Evolutionary conservation across 2,329 filamentous ascomycete species (phyloP), one percentile per base, ranked within the genome.

Genomic region (Lecanicillium sp.): DNA sequence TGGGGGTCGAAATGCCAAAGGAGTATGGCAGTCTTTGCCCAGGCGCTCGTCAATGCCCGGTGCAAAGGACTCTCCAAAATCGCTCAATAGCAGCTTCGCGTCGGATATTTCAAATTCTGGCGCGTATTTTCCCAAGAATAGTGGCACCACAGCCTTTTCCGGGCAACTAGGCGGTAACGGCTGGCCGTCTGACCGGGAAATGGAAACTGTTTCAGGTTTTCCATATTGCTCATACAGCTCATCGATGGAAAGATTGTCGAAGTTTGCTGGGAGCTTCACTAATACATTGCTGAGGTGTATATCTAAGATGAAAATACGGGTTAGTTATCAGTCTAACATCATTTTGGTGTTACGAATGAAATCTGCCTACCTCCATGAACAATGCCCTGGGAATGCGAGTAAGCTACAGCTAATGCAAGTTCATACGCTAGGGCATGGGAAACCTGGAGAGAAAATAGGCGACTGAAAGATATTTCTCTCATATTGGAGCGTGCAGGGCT

Each of bases 1-100:
- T 1, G 66, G 67, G 10, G 64, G 61, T 3, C 60, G 58, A 39
- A 59, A 51, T 24, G 10, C 52, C 11, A 62, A 56, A 0, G 63
- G 64, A 10, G 61, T 60, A 27, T 58, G 56, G 20, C 62, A 67
- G 17, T 62, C 45, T 19, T 23, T 29, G 4, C 27, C 40, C 20
- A 52, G 51, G 1, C 54, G 43, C 4, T 32, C 24, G 38, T 60
- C 52, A 1, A 60, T 47, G 11, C 49, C 30, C 4, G 59, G 60
- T 6, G 54, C 52, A 48, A 69, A 70, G 2, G 64, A 56, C 24
- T 62, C 58, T 1, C 66, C 66, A 56, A 69, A 71, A 43, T 70
- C 67, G 9, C 48, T 45, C 2, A 64, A 54, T 1, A 58, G 8
- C 24, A 56, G 36, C 10, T 49, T 58, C 11, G 60, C 54, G 29